Base-by-base conservation (phyloP, 2,329 filamentous ascomycete species). In the Stagonosporopsis tanaceti region DNA sequence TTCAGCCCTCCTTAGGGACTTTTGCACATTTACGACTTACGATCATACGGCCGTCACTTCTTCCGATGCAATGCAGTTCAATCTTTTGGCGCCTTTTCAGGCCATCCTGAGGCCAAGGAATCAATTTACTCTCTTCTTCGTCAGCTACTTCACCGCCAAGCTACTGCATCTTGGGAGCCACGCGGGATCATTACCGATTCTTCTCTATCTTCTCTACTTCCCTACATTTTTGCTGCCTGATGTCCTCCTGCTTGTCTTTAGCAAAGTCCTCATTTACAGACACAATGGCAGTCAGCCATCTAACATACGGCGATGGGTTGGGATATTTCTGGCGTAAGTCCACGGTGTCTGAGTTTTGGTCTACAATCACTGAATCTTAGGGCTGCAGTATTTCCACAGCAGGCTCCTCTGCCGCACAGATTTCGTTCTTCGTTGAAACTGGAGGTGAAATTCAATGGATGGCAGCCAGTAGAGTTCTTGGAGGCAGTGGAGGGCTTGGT, bases 371-470 rank as follows among this genome's bases (percentile, higher is more conserved):
- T 62, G 41, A 63, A 48, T 5, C 15, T 3, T 30, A 3, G 24
- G 8, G 14, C 6, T 15, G 17, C 20, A 64, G 62, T n/a, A 30
- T 59, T 2, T 54, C 61, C n/a, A 64, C 62, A 3, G 35, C 53
- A 53, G 57, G 47, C 12, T 64, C 60, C 32, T 54, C 62, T 12
- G 54, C 62, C 47, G 52, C 62, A 15, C 62, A 64, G 11, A 62
- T 62, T 30, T 62, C 62, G 3, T 64, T 62, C 32, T 64, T 55
- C 20, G 30, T 62, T 4, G 62, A 60, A 32, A 64, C 62, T 15
- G 62, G 62, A 20, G 60, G 62, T 17, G 62, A 64, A 39, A 61
- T 64, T 22, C 62, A 64, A 34, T 64, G 62, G 62, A 62, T 64
- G 62, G 62, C 62, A 24, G 62, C 62, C 3, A 60, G 57, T 24